phyloP scores from a whole-genome alignment of 73 alveolate genomes.

The Symbiodinium pilosum region DNA sequence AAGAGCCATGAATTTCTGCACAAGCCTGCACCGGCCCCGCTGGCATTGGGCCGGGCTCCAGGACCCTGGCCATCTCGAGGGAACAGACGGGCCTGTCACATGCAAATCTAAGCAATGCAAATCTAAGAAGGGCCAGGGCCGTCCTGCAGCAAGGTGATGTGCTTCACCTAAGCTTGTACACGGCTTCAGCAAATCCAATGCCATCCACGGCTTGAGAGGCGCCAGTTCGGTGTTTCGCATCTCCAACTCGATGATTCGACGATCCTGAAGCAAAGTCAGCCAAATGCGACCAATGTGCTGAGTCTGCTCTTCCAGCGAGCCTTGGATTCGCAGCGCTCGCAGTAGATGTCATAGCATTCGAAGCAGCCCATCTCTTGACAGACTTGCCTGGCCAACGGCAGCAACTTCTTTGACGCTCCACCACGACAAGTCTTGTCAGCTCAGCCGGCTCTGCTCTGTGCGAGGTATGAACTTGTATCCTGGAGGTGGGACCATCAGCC shows the following conservation, averaged over 20 bases:
- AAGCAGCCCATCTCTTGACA: slow-evolving; percentile 94
- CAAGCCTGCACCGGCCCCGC: slow-evolving; percentile 47
- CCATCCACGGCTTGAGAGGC: neutral
- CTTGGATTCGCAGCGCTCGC: slow-evolving; percentile 95
- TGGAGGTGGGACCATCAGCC: slow-evolving; percentile 94
- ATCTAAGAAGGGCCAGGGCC: neutral
- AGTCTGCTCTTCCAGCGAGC: neutral
- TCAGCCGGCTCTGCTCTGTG: slow-evolving; percentile 38
- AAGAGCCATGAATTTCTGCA: neutral
- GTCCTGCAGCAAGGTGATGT: slow-evolving; percentile 93
- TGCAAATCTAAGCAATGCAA: neutral
- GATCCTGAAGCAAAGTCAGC: slow-evolving; percentile 16
- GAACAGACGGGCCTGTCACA: slow-evolving; percentile 75
- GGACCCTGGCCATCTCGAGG: slow-evolving; percentile 80
- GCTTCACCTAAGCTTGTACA: slow-evolving; percentile 40
- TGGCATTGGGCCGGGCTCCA: slow-evolving; percentile 62
- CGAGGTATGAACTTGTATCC: slow-evolving; percentile 93
- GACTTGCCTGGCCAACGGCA: slow-evolving; percentile 59
- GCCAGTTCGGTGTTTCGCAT: slow-evolving; percentile 94
- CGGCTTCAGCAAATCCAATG: neutral
- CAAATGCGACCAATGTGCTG: neutral
- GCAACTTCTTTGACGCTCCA: neutral
- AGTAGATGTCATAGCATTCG: slow-evolving; percentile 94
- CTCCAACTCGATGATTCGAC: slow-evolving; percentile 93
- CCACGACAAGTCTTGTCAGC: neutral